Percentiles rank a stretch among this genome's conserved stretches.
Evolutionary conservation across 352 stramenopile genomes (phyloP).

Genomic region (Globisporangium rhizosaccharum): DNA sequence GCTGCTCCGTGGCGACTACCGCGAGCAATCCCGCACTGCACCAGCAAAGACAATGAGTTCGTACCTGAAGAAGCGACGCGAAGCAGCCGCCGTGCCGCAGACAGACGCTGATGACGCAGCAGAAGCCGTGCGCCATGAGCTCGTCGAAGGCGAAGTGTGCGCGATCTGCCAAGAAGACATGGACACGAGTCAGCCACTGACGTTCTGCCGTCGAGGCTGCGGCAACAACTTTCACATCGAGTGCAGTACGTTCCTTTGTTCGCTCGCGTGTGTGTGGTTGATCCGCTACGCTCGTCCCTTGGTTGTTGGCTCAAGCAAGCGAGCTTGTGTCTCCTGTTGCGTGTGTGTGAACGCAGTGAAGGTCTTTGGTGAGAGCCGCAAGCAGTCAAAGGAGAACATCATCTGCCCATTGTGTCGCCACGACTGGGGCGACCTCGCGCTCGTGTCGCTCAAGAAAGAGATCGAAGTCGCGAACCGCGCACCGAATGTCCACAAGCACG

Average conservation of each 20-base stretch:
- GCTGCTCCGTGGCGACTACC: conserved; percentile 56
- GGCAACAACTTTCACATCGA: conserved; percentile 77
- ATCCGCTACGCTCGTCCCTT: background rate
- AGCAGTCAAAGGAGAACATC: conserved; percentile 81
- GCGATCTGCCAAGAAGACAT: conserved; percentile 86
- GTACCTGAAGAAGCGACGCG: conserved; percentile 45
- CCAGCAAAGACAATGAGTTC: conserved; percentile 11
- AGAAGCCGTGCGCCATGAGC: conserved; percentile 41
- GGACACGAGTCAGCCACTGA: conserved; percentile 48
- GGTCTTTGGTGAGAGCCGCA: conserved; percentile 74
- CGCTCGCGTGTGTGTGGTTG: background rate
- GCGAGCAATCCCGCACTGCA: conserved; percentile 25
- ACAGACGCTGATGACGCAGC: conserved; percentile 13
- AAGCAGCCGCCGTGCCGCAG: conserved; percentile 12
- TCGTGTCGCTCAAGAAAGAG: conserved; percentile 62
- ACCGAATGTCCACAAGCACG: conserved; percentile 69
- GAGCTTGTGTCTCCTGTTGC: background rate
- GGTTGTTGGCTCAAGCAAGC: background rate
- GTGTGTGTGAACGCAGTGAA: conserved; percentile 41
- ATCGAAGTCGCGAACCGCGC: conserved; percentile 67
- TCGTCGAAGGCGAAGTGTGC: conserved; percentile 75
- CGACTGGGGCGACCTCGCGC: conserved; percentile 65
- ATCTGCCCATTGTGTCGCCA: conserved; percentile 80
- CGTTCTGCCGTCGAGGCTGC: conserved; percentile 71
- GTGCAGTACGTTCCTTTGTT: conserved; percentile 32